Evolutionary conservation across 208 protist species (phyloP).

Genomic region (Endotrypanum monterogeii): DNA sequence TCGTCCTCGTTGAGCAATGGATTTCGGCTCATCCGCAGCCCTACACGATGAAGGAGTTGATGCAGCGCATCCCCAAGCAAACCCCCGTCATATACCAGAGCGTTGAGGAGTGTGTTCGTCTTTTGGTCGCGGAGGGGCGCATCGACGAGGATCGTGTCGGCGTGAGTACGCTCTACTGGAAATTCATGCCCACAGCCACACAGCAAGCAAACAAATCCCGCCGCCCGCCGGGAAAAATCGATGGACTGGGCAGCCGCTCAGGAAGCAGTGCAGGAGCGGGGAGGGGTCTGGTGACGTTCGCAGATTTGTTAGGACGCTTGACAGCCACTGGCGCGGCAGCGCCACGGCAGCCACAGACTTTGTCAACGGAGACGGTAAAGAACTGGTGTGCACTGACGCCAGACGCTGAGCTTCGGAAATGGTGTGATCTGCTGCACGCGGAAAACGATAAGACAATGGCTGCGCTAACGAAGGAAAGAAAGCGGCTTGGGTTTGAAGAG

Average conservation of each 20-base stretch:
- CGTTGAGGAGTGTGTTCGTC: slow-evolving; percentile 78
- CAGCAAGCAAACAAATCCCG: not conserved
- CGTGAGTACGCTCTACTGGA: slow-evolving; percentile 79
- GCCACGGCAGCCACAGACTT: not conserved
- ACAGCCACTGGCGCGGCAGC: not conserved
- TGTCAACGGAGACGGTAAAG: not conserved
- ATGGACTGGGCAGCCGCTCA: not conserved
- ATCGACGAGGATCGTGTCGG: slow-evolving; percentile 77
- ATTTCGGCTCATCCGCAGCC: slow-evolving; percentile 58
- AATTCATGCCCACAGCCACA: slow-evolving; percentile 44
- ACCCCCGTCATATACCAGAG: slow-evolving; percentile 86
- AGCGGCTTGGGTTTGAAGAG: not conserved
- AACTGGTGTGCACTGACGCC: slow-evolving; percentile 8
- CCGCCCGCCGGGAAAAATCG: not conserved
- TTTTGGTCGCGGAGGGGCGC: slow-evolving; percentile 71
- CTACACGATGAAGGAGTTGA: slow-evolving; percentile 85
- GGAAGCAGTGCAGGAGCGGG: not conserved
- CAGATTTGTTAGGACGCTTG: slow-evolving; percentile 17
- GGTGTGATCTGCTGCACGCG: not conserved
- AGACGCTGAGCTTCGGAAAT: slow-evolving; percentile 4
- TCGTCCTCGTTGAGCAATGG: slow-evolving; percentile 61
- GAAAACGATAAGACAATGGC: not conserved
- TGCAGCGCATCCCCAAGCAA: slow-evolving; percentile 52
- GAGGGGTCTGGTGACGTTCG: not conserved
- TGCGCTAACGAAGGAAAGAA: not conserved